Percentiles rank a stretch among this genome's conserved stretches.
Evolutionary conservation across 208 protist genomes (phyloP).

Genomic region (Acanthamoeba divionensis): DNA sequence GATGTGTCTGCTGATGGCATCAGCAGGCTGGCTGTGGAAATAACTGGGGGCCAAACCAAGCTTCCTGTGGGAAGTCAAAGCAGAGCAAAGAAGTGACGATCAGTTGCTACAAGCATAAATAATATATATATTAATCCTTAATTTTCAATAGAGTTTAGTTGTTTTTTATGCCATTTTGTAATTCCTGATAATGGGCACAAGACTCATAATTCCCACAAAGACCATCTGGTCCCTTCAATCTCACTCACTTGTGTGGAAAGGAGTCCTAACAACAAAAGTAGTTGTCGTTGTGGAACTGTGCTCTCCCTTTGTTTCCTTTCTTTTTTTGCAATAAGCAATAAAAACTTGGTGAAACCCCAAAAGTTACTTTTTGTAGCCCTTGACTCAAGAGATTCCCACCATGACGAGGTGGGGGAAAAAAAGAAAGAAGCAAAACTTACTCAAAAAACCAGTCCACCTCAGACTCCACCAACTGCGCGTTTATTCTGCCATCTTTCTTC

Average conservation of each 20-base stretch:
- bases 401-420: background rate
- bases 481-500: conserved; percentile 46
- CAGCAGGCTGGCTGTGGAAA: conserved; percentile 48
- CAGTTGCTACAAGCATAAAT: too few relatives aligned
- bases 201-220: too few relatives aligned
- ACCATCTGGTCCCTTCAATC: too few relatives aligned
- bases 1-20: conserved; percentile 63
- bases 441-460: conserved; percentile 67
- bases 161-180: too few relatives aligned
- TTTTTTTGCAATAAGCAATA: background rate
- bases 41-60: conserved; percentile 60
- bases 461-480: conserved; percentile 22
- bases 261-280: too few relatives aligned
- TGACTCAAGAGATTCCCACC: background rate
- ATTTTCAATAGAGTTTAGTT: too few relatives aligned
- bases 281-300: too few relatives aligned
- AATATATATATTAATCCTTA: too few relatives aligned
- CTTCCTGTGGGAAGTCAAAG: conserved; percentile 36
- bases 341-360: background rate
- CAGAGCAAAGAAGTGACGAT: background rate
- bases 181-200: too few relatives aligned
- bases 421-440: background rate
- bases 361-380: background rate
- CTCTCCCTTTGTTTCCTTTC: too few relatives aligned
- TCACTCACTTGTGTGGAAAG: too few relatives aligned